These are phyloP conservation scores for Anthracocystis setariae DNA, from an alignment of 1,284 basidiomycete species.

Conservation along the genomic window DNA sequence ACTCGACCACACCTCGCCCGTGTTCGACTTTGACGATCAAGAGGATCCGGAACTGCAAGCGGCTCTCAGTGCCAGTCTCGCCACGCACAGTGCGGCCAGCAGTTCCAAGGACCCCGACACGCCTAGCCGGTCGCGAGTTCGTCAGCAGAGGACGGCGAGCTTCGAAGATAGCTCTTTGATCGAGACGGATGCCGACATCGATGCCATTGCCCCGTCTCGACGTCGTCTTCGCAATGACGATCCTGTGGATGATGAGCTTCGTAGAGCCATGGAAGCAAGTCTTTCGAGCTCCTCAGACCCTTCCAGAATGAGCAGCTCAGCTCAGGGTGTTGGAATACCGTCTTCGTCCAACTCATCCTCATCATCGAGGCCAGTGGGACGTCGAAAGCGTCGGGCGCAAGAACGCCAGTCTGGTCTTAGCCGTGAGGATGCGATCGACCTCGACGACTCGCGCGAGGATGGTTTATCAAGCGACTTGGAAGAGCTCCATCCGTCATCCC, in stretches of 20 bases:
- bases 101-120: constrained; percentile 11
- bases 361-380: constrained; percentile 26
- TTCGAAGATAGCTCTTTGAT: constrained; percentile 22
- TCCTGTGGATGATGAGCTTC: constrained; percentile 43
- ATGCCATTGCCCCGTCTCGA: constrained; percentile 55
- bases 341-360: constrained; percentile 16
- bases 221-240: constrained; percentile 33
- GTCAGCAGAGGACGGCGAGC: constrained; percentile 29
- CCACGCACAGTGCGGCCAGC: constrained; percentile 10
- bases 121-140: constrained; percentile 36
- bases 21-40: constrained; percentile 25
- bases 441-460: constrained; percentile 34
- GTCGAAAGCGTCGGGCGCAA: constrained; percentile 39
- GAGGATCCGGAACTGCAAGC: constrained; percentile 57
- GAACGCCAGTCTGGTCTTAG: constrained; percentile 40
- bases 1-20: neutral
- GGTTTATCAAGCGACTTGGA: constrained; percentile 26
- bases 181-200: constrained; percentile 60
- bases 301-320: constrained; percentile 21
- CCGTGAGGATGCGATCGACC: constrained; percentile 44
- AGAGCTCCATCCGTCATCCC: constrained; percentile 17
- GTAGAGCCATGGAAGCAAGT: constrained; percentile 48
- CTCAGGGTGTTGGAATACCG: constrained; percentile 2
- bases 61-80: constrained; percentile 56
- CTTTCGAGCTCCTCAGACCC: constrained; percentile 17